Evolutionary conservation across 1,284 basidiomycete species (phyloP), one percentile per base, ranked within the genome.

Genomic region (Ganoderma boninense): DNA sequence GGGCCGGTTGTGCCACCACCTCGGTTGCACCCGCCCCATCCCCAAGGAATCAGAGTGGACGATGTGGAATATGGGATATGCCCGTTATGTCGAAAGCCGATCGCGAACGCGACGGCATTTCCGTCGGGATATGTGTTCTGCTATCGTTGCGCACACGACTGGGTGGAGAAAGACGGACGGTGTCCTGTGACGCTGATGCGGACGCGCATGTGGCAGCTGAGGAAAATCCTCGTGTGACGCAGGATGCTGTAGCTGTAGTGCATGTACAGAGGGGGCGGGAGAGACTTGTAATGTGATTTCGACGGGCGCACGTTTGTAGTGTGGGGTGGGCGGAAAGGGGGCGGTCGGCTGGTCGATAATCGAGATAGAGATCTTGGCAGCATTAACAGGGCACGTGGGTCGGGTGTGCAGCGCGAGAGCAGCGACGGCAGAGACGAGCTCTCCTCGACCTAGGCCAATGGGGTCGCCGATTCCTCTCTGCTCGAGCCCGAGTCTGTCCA

Each of bases 51-150:
- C 69, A 80, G 82, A 35, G 85, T 93, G 75, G 88, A 91, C 74
- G 84, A 79, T 70, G 83, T 86, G 46, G 86, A 86, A 74, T 97
- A 95, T 78, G 95, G 96, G 7, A 83, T 85, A 64, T 99, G 97
- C 82, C 94, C 95, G 14, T 82, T 99, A 42, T 99, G 97, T 82
- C 86, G 86, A 52, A 86, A 89, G 42, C 80, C 83, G 64, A 90
- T 98, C 69, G 90, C 90, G 78, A 99, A 99, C 79, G 94, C 97
- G 43, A 97, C 96, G 20, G 94, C 95, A 35, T 82, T 99, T 57
- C 95, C 96, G 11, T 95, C 92, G 40, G 97, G 98, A 60, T 98
- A 97, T 86, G 95, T 98, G 10, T 97, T 95, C 78, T 98, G 97
- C 83, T 99, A 98, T 82, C 92, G 94, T 56, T 99, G 97, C 82